Conservation (phyloP, 495 filamentous ascomycete genomes). For the Hyaloscypha variabilis region DNA sequence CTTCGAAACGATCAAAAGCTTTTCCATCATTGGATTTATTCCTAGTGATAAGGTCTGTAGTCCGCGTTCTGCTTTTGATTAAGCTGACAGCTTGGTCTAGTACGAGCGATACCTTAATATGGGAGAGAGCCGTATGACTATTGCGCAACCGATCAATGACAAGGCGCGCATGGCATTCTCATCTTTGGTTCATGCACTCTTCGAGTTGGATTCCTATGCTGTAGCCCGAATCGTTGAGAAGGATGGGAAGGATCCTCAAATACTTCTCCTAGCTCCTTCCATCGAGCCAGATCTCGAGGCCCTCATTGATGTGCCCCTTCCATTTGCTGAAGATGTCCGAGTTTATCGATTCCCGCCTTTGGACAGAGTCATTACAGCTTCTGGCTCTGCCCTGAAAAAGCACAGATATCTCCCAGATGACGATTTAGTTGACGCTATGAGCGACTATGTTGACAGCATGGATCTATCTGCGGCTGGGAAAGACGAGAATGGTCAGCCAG, state of each 20-base stretch:
- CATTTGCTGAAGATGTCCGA: conserved; percentile 90
- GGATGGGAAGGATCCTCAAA: conserved; percentile 71
- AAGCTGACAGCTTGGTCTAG: conserved; percentile 43
- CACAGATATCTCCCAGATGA: conserved; percentile 87
- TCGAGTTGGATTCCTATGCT: conserved; percentile 84
- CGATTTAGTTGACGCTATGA: conserved; percentile 77
- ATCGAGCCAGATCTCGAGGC: conserved; percentile 86
- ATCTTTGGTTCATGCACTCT: conserved; percentile 85
- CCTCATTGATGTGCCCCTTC: conserved; percentile 89
- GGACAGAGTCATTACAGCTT: conserved; percentile 83
- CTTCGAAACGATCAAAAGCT: conserved; percentile 70
- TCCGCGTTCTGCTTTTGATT: background rate
- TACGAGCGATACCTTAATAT: conserved; percentile 86
- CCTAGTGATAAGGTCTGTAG: conserved; percentile 65
- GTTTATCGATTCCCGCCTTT: conserved; percentile 89
- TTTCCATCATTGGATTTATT: conserved; percentile 88
- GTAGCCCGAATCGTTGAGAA: conserved; percentile 85
- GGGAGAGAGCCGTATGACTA: conserved; percentile 72
- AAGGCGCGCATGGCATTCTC: conserved; percentile 82
- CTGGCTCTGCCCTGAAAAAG: conserved; percentile 80
- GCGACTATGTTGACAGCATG: conserved; percentile 91
- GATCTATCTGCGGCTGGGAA: conserved; percentile 66
- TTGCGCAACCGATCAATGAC: conserved; percentile 72
- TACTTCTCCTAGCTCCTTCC: conserved; percentile 80
- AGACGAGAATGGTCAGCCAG: conserved; percentile 70